Evolutionary conservation across 768 basidiomycete genomes (phyloP), one percentile per base, ranked within the genome.

Genomic region (Leucogyrophana mollusca): DNA sequence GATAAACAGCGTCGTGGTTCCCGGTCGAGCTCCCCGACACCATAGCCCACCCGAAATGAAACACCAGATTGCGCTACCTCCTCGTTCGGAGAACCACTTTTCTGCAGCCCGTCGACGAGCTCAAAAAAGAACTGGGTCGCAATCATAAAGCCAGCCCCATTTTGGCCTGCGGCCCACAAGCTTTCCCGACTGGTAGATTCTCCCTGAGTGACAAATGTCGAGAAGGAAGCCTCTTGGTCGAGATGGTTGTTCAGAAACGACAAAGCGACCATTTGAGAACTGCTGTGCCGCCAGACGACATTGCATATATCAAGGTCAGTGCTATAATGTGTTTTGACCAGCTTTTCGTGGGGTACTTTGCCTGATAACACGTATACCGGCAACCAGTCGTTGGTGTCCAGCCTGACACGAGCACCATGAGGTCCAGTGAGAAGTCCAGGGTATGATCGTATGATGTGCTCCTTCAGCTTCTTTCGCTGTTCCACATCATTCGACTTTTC

Each of bases 151-250:
- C 51, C 49, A 9, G 23, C 50, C 25, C 52, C 49, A 22, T 57
- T 56, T 38, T 57, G 56, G 17, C 56, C 55, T 9, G 51, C 46
- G 14, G 49, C 52, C 47, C 46, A 57, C 11, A 42, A 39, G 23
- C 48, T 56, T 21, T 44, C 43, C 17, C 56, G 47, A 24, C 48
- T 56, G 16, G 51, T 57, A 34, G 48, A 44, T n/a, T 41, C 34
- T n/a, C 56, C 52, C 22, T 46, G 36, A 6, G 43, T 49, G 24
- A 57, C 38, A 27, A 55, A 55, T 5, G 53, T 55, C 4, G 42
- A 4, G 25, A 35, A 37, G 36, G 41, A 33, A 14, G 48, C 41
- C 32, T 50, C 43, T 16, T 34, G 33, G 10, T 55, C 48, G 23
- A 55, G 24, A 34, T 50, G 49, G 11, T 51, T 50, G 16, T 55